phyloP scores from a whole-genome alignment of 306 rosid genomes.

The Aeschynomene evenia region DNA sequence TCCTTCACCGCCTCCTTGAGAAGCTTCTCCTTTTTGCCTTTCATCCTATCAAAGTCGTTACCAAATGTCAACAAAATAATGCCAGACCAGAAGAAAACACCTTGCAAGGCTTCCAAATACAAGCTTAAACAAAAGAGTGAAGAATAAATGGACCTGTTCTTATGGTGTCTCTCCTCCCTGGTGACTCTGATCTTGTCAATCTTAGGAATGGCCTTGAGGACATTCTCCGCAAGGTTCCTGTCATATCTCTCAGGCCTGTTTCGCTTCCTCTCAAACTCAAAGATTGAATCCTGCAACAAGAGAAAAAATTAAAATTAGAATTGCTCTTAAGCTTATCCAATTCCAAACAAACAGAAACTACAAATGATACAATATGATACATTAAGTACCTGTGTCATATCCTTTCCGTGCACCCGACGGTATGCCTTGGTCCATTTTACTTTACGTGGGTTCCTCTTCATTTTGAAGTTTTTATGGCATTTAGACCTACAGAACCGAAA shows the following conservation, averaged over 20 bases:
- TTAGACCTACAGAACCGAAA: slow-evolving; percentile 88
- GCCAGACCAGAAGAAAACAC: slow-evolving; percentile 7
- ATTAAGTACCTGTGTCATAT: slow-evolving; percentile 86
- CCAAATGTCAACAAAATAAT: slow-evolving; percentile 10
- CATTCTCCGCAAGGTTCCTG: slow-evolving; percentile 57
- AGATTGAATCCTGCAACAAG: slow-evolving; percentile 68
- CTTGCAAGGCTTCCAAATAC: background rate
- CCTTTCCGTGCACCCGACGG: slow-evolving; percentile 77
- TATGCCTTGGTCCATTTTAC: slow-evolving; percentile 94
- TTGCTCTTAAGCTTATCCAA: background rate
- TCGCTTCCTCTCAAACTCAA: slow-evolving; percentile 93
- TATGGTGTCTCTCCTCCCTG: slow-evolving; percentile 51
- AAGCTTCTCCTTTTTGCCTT: slow-evolving; percentile 41
- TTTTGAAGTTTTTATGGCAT: slow-evolving; percentile 94
- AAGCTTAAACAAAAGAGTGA: background rate
- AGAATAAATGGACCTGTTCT: slow-evolving; percentile 47
- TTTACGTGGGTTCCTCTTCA: slow-evolving; percentile 96
- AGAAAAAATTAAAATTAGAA: no score
- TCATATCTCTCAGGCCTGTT: slow-evolving; percentile 87
- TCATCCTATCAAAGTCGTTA: slow-evolving; percentile 45
- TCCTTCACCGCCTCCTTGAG: slow-evolving; percentile 43
- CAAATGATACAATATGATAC: no score
- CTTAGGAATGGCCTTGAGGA: slow-evolving; percentile 72
- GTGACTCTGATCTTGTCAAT: slow-evolving; percentile 61
- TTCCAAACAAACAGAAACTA: background rate